Conservation (phyloP, 2,329 filamentous ascomycete genomes). For the Penicillium sp. region DNA sequence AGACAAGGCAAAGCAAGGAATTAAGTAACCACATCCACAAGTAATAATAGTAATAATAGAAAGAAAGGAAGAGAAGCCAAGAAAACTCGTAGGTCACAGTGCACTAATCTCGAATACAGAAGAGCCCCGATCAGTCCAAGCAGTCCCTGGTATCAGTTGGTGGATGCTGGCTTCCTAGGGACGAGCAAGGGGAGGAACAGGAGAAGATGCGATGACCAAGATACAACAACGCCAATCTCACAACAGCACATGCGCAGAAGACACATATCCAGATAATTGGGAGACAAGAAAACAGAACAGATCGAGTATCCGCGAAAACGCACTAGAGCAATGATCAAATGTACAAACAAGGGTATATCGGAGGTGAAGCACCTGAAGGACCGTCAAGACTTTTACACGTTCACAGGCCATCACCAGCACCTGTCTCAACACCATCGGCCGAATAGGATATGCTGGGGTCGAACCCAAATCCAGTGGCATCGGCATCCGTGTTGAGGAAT, state of each 20-base stretch:
- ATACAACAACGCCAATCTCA: constrained; percentile 41
- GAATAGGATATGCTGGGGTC: constrained; percentile 42
- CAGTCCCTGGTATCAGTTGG: constrained; percentile 18
- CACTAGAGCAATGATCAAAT: constrained; percentile 33
- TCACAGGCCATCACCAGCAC: constrained; percentile 41
- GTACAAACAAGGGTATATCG: constrained; percentile 44
- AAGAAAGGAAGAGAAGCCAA: constrained; percentile 27
- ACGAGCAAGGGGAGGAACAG: constrained; percentile 16
- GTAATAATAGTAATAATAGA: constrained; percentile 33
- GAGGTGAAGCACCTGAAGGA: constrained; percentile 35
- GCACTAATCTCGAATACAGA: constrained; percentile 30
- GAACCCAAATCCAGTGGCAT: constrained; percentile 45
- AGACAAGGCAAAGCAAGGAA: constrained; percentile 19
- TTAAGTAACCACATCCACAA: constrained; percentile 28
- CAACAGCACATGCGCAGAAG: constrained; percentile 21
- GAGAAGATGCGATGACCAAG: constrained; percentile 29
- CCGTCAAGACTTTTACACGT: constrained; percentile 34
- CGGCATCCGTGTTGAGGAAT: constrained; percentile 60
- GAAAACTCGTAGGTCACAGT: constrained; percentile 32
- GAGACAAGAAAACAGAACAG: constrained; percentile 23
- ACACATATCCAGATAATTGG: constrained; percentile 34
- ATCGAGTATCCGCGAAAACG: constrained; percentile 25
- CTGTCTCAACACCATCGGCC: constrained; percentile 46
- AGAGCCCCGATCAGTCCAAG: constrained; percentile 14
- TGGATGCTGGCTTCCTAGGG: constrained; percentile 11